Percentiles rank a stretch among this genome's conserved stretches.
Evolutionary conservation across 768 basidiomycete species (phyloP).

Genomic region (Macrolepiota dolichaula): DNA sequence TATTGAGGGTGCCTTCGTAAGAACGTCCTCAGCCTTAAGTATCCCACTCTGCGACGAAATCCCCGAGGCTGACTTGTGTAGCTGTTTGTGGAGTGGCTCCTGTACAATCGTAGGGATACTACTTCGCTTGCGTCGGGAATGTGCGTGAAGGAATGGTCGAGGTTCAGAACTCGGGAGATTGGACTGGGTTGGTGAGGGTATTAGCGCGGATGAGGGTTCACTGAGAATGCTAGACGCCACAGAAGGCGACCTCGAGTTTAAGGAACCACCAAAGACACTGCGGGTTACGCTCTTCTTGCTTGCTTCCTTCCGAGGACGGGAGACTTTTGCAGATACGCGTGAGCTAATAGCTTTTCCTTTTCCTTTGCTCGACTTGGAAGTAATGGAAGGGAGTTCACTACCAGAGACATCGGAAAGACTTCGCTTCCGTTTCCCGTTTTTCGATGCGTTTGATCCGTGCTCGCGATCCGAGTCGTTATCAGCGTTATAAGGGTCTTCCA

Average conservation of each 20-base stretch:
- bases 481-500: conserved; percentile 8
- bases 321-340: conserved; percentile 1
- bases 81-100: conserved; percentile 7
- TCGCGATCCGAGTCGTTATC: conserved; percentile 11
- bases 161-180: conserved; percentile 12
- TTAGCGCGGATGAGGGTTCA: conserved; percentile 21
- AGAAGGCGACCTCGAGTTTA: conserved; percentile 41
- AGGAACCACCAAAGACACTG: conserved; percentile 28
- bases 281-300: conserved; percentile 33
- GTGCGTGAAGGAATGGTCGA: conserved; percentile 29
- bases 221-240: conserved; percentile 35
- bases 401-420: conserved; percentile 4
- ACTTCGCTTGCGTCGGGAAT: conserved; percentile 23
- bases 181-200: conserved; percentile 28
- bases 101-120: conserved; percentile 9
- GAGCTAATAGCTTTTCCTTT: conserved; percentile 27
- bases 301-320: conserved; percentile 8
- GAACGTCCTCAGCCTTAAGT: conserved; percentile 8
- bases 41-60: background rate
- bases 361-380: conserved; percentile 29
- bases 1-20: conserved; percentile 16
- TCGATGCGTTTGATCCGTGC: background rate
- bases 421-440: conserved; percentile 8
- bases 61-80: conserved; percentile 2
- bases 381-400: conserved; percentile 2